A percentile compares a stretch with the other conserved stretches of the same genome.
Conservation (phyloP, 2,329 filamentous ascomycete species). For the Venturia effusa region DNA sequence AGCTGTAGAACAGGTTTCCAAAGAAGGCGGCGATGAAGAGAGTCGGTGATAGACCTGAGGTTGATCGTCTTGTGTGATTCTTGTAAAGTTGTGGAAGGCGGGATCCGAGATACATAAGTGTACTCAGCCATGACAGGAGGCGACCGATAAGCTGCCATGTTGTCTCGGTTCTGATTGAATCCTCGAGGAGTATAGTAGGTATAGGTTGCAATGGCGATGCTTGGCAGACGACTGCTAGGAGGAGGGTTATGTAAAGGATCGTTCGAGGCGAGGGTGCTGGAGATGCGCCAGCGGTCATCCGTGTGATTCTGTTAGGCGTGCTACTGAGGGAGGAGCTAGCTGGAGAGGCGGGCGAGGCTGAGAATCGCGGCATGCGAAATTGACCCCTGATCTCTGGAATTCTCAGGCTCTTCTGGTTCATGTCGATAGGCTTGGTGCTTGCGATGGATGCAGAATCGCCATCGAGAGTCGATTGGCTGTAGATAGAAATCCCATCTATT, state of each 20-base stretch:
- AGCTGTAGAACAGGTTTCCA: conserved; percentile 57
- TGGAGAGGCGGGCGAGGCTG: conserved; percentile 17
- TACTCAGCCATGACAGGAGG: conserved; percentile 46
- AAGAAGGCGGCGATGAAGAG: conserved; percentile 57
- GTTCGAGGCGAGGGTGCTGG: conserved; percentile 36
- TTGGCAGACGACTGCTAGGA: conserved; percentile 32
- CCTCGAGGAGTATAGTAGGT: neutral
- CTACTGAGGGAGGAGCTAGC: conserved; percentile 9
- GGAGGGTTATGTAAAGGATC: conserved; percentile 34
- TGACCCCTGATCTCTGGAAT: conserved; percentile 4
- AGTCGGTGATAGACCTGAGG: conserved; percentile 50
- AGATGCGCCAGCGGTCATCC: conserved; percentile 27
- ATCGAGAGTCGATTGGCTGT: conserved; percentile 5
- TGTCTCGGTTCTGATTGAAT: conserved; percentile 6
- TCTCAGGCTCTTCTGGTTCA: neutral
- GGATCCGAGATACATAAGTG: conserved; percentile 46
- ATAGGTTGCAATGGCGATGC: conserved; percentile 21
- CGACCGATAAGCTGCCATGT: conserved; percentile 35
- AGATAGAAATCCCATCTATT: conserved; percentile 9
- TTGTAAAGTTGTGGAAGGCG: conserved; percentile 56
- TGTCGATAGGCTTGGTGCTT: conserved; percentile 8
- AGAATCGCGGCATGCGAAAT: conserved; percentile 13
- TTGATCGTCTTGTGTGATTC: conserved; percentile 52
- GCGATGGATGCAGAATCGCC: conserved; percentile 5
- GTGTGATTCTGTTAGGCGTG: conserved; percentile 19